These are phyloP conservation scores for Leccinum ochraceum DNA, from an alignment of 768 basidiomycete genomes.

Conservation along the genomic window DNA sequence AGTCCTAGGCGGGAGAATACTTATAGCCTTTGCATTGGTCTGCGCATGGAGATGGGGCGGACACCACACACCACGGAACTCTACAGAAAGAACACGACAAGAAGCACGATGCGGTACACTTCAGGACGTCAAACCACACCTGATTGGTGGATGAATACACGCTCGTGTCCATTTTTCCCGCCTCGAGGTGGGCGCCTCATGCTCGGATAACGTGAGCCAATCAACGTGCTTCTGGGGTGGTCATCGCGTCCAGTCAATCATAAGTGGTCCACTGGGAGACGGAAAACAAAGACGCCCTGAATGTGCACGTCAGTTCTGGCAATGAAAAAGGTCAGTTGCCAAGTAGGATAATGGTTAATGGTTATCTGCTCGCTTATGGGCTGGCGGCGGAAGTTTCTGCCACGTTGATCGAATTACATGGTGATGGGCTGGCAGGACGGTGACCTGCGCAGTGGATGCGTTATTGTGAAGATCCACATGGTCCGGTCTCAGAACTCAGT, in stretches of 20 bases:
- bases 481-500: too few relatives aligned
- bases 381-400: too few relatives aligned
- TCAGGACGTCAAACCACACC: constrained; percentile 1
- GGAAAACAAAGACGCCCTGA: background rate
- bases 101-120: background rate
- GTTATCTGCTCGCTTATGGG: too few relatives aligned
- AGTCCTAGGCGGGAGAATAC: constrained; percentile 5
- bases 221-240: background rate
- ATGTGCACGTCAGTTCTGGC: background rate
- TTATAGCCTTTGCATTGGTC: constrained; percentile 18
- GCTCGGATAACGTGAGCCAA: constrained; percentile 5
- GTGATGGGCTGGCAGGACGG: too few relatives aligned
- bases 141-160: constrained; percentile 4
- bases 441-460: background rate
- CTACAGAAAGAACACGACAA: constrained; percentile 1
- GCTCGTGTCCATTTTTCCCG: constrained; percentile 6
- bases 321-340: background rate
- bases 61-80: constrained; percentile 16
- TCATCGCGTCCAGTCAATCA: too few relatives aligned
- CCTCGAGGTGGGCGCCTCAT: constrained; percentile 21
- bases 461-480: background rate
- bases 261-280: background rate
- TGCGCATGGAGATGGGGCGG: constrained; percentile 20
- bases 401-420: too few relatives aligned
- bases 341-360: too few relatives aligned